phyloP scores from a whole-genome alignment of 331 rosid species.

The Spiraea crenata region DNA sequence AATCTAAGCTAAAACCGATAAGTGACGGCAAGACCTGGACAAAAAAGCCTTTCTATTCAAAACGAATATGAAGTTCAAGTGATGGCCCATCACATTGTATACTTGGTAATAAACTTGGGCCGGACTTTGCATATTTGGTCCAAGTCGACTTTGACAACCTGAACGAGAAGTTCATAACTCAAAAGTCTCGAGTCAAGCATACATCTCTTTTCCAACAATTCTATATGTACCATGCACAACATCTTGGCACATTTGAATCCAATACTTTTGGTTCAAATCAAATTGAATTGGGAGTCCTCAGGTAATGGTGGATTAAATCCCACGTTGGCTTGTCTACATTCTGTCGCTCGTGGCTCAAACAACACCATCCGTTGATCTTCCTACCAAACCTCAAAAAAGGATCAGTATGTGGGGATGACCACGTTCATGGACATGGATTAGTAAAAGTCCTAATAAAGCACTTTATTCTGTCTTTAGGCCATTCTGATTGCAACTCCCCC shows the following conservation, averaged over 20 bases:
- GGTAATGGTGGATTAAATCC: conserved; percentile 15
- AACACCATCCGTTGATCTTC: conserved; percentile 3
- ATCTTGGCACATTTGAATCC: neutral
- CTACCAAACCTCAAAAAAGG: neutral
- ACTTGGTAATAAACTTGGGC: neutral
- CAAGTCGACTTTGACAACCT: too few relatives aligned
- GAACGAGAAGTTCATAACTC: too few relatives aligned
- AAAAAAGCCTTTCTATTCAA: too few relatives aligned
- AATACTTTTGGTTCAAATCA: neutral
- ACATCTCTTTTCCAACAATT: too few relatives aligned
- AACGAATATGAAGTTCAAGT: neutral
- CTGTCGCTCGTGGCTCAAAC: conserved; percentile 10
- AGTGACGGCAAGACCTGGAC: too few relatives aligned
- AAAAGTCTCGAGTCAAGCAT: too few relatives aligned
- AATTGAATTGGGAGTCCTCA: neutral
- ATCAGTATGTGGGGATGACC: neutral
- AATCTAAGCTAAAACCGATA: too few relatives aligned
- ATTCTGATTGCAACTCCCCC: neutral
- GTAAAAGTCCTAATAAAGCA: neutral
- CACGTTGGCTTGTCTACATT: conserved; percentile 13
- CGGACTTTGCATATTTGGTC: neutral
- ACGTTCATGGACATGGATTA: neutral
- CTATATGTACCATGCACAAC: too few relatives aligned
- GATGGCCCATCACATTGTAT: neutral
- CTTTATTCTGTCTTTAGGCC: too few relatives aligned